phyloP scores from a whole-genome alignment of 2,329 filamentous ascomycete species.

The Juglanconis sp. region DNA sequence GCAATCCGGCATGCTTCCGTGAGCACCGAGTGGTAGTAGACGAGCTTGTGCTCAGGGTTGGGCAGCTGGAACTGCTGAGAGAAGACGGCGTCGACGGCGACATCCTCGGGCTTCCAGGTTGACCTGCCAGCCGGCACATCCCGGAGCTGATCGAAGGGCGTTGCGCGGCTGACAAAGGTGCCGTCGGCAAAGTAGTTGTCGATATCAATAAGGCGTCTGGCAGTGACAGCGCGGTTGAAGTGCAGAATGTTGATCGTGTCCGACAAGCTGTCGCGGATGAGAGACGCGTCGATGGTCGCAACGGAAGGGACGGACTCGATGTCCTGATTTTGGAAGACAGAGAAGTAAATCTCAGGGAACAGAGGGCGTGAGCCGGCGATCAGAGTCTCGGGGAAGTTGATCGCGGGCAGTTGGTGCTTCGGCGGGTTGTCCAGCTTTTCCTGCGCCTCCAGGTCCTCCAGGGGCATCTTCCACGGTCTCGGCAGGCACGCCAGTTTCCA shows the following conservation, averaged over 20 bases:
- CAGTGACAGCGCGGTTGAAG: slow-evolving; percentile 84
- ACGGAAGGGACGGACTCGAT: slow-evolving; percentile 82
- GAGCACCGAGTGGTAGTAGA: slow-evolving; percentile 94
- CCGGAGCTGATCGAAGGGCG: slow-evolving; percentile 83
- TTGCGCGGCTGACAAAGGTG: slow-evolving; percentile 91
- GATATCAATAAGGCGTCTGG: slow-evolving; percentile 86
- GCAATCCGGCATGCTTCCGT: slow-evolving; percentile 96
- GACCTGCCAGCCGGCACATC: slow-evolving; percentile 62
- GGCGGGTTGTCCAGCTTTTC: slow-evolving; percentile 56
- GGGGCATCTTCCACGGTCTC: slow-evolving; percentile 64
- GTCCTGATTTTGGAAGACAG: slow-evolving; percentile 84
- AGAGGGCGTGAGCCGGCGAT: slow-evolving; percentile 70
- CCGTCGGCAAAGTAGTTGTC: slow-evolving; percentile 90
- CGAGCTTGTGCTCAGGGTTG: slow-evolving; percentile 82
- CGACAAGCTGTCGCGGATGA: slow-evolving; percentile 80
- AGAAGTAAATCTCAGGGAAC: slow-evolving; percentile 92
- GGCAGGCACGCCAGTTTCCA: slow-evolving; percentile 73
- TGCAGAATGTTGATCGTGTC: slow-evolving; percentile 94
- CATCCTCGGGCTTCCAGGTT: slow-evolving; percentile 97
- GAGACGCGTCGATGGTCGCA: slow-evolving; percentile 71
- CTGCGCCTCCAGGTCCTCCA: slow-evolving; percentile 58
- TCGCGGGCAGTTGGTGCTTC: slow-evolving; percentile 75
- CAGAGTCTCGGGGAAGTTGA: slow-evolving; percentile 73
- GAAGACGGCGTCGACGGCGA: slow-evolving; percentile 95
- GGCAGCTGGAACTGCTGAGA: slow-evolving; percentile 90